Evolutionary conservation across 352 stramenopile genomes (phyloP).

Genomic region (Thalassiosira oceanica): DNA sequence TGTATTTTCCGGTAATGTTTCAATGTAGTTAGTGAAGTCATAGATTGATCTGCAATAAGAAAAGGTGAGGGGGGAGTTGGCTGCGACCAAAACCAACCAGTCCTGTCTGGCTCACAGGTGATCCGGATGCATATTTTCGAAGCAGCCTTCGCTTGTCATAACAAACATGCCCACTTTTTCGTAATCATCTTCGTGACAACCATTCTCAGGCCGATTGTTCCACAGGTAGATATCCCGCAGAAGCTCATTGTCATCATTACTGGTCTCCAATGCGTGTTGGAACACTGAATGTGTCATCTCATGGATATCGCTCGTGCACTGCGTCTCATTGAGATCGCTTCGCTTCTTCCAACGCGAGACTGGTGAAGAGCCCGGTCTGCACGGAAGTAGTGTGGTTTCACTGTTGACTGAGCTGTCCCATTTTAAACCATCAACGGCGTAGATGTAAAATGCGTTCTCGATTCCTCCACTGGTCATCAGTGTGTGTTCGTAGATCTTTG

Average conservation of each 20-base stretch:
- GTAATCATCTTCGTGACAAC: slow-evolving; percentile 6
- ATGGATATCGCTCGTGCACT: not conserved
- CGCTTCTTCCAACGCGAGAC: slow-evolving; percentile 1
- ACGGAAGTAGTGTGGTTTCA: not conserved
- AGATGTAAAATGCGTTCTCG: not conserved
- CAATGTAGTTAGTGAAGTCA: slow-evolving; percentile 47
- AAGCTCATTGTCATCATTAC: slow-evolving; percentile 17
- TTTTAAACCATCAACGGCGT: not conserved
- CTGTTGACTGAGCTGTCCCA: slow-evolving; percentile 1
- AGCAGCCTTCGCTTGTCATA: slow-evolving; percentile 45
- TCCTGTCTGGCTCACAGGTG: slow-evolving; percentile 43
- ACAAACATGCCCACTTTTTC: slow-evolving; percentile 5
- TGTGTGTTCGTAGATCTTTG: slow-evolving; percentile 7
- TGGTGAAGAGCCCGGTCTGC: not conserved
- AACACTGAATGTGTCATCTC: not conserved
- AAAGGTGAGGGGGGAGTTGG: not conserved
- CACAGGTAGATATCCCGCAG: slow-evolving; percentile 12
- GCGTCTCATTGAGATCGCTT: not conserved
- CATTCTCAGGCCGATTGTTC: slow-evolving; percentile 10
- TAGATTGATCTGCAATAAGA: slow-evolving; percentile 35
- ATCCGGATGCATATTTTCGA: slow-evolving; percentile 58
- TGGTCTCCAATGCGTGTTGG: slow-evolving; percentile 4
- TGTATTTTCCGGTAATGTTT: too few species aligned
- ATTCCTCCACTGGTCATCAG: not conserved
- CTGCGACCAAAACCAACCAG: too few species aligned